phyloP scores from a whole-genome alignment of 495 filamentous ascomycete species.

The Podospora australis region DNA sequence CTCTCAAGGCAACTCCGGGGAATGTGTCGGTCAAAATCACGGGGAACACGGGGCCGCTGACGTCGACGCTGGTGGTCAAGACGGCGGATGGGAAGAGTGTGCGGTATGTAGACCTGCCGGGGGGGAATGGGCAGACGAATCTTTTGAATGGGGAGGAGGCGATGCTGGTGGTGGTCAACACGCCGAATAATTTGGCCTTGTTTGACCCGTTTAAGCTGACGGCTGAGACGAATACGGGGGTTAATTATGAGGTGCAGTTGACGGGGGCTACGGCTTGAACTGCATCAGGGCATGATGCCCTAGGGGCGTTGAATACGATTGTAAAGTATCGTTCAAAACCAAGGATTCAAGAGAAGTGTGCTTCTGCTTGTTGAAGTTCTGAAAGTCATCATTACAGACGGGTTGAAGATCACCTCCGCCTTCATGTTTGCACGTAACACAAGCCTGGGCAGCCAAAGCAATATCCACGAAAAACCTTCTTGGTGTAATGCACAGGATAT shows the following conservation, averaged over 20 bases:
- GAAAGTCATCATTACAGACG: too few relatives aligned
- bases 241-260: slow-evolving; percentile 33
- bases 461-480: too few relatives aligned
- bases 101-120: slow-evolving; percentile 23
- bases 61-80: slow-evolving; percentile 29
- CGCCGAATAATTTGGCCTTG: slow-evolving; percentile 29
- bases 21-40: slow-evolving; percentile 27
- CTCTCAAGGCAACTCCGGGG: slow-evolving; percentile 27
- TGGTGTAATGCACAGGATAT: too few relatives aligned
- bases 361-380: too few relatives aligned
- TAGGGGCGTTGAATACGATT: too few relatives aligned
- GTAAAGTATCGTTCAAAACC: too few relatives aligned
- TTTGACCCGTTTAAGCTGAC: slow-evolving; percentile 40
- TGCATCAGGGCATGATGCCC: too few relatives aligned
- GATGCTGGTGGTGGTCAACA: slow-evolving; percentile 39
- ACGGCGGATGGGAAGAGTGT: slow-evolving; percentile 24
- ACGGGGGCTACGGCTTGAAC: slow-evolving; percentile 30
- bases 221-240: slow-evolving; percentile 30
- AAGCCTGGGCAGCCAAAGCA: too few relatives aligned
- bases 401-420: too few relatives aligned
- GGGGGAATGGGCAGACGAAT: slow-evolving; percentile 19
- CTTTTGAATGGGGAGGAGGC: slow-evolving; percentile 33
- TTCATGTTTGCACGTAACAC: too few relatives aligned
- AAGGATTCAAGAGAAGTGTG: too few relatives aligned
- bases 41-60: slow-evolving; percentile 21